These are phyloP conservation scores for Jackrogersella multiformis DNA, from an alignment of 495 filamentous ascomycete genomes.

Conservation along the genomic window DNA sequence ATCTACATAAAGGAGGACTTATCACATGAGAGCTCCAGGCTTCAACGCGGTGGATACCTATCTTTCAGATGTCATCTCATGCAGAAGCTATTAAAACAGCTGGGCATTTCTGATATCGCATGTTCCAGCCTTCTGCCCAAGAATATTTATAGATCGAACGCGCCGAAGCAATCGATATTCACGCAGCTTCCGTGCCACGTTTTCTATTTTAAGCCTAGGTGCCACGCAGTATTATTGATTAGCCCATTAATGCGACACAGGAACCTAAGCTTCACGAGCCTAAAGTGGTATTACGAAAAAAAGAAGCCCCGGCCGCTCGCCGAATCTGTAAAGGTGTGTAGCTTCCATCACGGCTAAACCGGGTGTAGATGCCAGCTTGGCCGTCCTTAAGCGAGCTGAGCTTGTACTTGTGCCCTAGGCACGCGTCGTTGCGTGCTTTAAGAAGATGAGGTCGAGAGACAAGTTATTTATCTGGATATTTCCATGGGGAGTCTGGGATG, in stretches of 20 bases:
- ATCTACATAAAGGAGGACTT: not conserved
- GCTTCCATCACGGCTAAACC: conserved; percentile 31
- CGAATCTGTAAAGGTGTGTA: conserved; percentile 8
- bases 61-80: conserved; percentile 10
- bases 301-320: conserved; percentile 8
- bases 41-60: not conserved
- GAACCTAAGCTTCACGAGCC: conserved; percentile 8
- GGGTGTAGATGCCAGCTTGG: conserved; percentile 26
- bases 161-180: conserved; percentile 8
- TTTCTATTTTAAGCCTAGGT: conserved; percentile 31
- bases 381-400: conserved; percentile 18
- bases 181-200: not conserved
- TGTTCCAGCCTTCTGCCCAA: conserved; percentile 15
- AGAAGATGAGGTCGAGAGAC: conserved; percentile 2
- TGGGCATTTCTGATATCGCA: not conserved
- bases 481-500: not conserved
- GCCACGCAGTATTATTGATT: conserved; percentile 16
- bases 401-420: not conserved
- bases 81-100: not conserved
- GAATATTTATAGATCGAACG: conserved; percentile 23
- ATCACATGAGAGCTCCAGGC: not conserved
- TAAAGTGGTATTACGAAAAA: conserved; percentile 12
- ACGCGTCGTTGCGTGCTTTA: not conserved
- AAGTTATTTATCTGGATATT: not conserved
- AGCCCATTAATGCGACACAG: conserved; percentile 13